Evolutionary conservation across 1,139 yeast genomes (phyloP).

Genomic region (Lodderomyces jiufengensis): DNA sequence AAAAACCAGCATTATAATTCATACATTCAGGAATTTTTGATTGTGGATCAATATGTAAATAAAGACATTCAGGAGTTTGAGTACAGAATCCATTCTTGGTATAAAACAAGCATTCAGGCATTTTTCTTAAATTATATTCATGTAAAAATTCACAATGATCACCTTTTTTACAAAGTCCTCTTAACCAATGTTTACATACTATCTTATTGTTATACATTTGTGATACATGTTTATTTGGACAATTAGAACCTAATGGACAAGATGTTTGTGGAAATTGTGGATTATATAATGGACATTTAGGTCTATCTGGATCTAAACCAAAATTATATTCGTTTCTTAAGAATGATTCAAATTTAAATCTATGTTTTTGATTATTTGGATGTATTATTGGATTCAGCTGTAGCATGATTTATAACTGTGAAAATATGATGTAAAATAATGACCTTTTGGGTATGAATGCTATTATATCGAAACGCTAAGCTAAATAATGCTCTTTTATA

Average conservation of each 20-base stretch:
- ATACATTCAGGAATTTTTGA: constrained; percentile 84
- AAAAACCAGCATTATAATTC: constrained; percentile 82
- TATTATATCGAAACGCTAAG: no score
- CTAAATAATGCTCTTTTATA: no score
- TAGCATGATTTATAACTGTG: constrained; percentile 5
- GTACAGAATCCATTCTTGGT: constrained; percentile 90
- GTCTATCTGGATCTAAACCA: constrained; percentile 86
- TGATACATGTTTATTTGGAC: constrained; percentile 86
- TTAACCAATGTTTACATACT: constrained; percentile 97
- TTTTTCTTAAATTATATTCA: constrained; percentile 87
- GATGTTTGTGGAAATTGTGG: constrained; percentile 54
- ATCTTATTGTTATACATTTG: constrained; percentile 77
- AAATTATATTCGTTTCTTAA: constrained; percentile 76
- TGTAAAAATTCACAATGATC: constrained; percentile 96
- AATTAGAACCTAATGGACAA: constrained; percentile 81
- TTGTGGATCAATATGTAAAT: constrained; percentile 87
- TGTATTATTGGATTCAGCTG: constrained; percentile 36
- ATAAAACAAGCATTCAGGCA: constrained; percentile 95
- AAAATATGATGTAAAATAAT: no score
- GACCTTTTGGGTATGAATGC: no score
- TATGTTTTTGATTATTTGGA: constrained; percentile 38
- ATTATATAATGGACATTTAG: constrained; percentile 74
- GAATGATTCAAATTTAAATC: constrained; percentile 82
- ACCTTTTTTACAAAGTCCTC: constrained; percentile 95
- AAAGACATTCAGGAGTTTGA: constrained; percentile 91